phyloP scores from a whole-genome alignment of 2,329 filamentous ascomycete species.

The Aspergillus versicolor region DNA sequence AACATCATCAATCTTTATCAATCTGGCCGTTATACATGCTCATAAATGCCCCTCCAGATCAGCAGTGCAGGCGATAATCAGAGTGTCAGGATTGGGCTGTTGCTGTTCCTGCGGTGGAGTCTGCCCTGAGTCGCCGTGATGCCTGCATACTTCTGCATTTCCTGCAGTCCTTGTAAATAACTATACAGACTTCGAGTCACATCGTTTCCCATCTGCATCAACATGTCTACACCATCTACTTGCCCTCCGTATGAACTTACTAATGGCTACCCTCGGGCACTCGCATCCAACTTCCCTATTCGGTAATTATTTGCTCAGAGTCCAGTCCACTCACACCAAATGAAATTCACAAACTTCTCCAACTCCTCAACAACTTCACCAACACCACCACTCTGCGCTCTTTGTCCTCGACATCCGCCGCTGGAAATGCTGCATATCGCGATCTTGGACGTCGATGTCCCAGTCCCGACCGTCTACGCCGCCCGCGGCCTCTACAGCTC shows the following conservation, averaged over 20 bases:
- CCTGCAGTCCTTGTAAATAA: background rate
- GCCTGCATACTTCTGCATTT: background rate
- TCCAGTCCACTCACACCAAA: background rate
- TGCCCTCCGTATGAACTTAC: background rate
- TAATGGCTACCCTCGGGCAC: background rate
- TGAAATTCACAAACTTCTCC: background rate
- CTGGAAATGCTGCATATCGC: constrained; percentile 32
- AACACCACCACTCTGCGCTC: background rate
- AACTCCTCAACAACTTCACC: background rate
- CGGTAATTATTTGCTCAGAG: constrained; percentile 8
- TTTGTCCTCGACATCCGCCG: background rate
- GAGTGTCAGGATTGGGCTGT: background rate
- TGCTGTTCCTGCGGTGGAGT: constrained; percentile 1
- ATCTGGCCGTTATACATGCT: too few relatives aligned
- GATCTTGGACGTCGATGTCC: constrained; percentile 37
- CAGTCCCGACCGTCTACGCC: constrained; percentile 31
- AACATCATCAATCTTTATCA: background rate
- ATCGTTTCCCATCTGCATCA: background rate
- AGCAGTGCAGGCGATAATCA: background rate
- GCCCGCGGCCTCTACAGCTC: constrained; percentile 37
- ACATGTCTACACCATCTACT: background rate
- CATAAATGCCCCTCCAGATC: background rate
- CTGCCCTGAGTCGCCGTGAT: too few relatives aligned
- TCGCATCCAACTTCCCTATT: constrained; percentile 11
- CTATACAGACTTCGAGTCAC: background rate